Base-by-base conservation (phyloP, 208 protist genomes). In the Leishmania turanica region DNA sequence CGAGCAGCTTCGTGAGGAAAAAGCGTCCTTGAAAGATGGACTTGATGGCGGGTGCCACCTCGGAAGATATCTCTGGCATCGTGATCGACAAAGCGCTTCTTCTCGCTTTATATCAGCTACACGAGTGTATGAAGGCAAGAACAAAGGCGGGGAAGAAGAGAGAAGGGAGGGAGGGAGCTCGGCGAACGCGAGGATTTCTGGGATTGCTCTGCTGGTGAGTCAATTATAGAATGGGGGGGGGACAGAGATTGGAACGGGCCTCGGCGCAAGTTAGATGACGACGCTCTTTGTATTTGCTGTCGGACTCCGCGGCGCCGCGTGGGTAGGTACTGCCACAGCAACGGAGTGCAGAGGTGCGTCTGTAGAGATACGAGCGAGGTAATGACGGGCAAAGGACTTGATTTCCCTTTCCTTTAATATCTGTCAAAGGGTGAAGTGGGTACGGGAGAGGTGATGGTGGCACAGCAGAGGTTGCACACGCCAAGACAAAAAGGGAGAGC, bases 1-100 rank as follows among this genome's bases (percentile, higher is more conserved):
- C 99, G 79, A 99, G 97, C 24, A 88, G 69, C 65, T 86, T 80
- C 19, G 81, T 88, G 15, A 96, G 85, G n/a, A 83, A 85, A 77
- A 95, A 96, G 51, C 84, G 89, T n/a, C 90, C 90, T 34, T 93
- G 83, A 75, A 96, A 93, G 70, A 95, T 90, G 49, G 86, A 89
- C 77, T 81, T 83, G 47, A 81, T 81, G 79, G 58, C 80, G 37
- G 78, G 78, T 45, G 49, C 79, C 53, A 42, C 42, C 7, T 80
- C 79, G 51, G 75, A 74, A n/a, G 77, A 82, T 51, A 65, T 62
- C 51, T 82, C 82, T 74, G 83, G 83, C 83, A 86, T 86, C 51
- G 68, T 34, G 24, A n/a, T 62, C 34, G 13, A 47, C 9, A 19
- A 76, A 62, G 49, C 19, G 31, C 72, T 17, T 34, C 53, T 62